These are phyloP conservation scores for Rhododendron molle DNA, from an alignment of 148 eudicot species.

Conservation along the genomic window DNA sequence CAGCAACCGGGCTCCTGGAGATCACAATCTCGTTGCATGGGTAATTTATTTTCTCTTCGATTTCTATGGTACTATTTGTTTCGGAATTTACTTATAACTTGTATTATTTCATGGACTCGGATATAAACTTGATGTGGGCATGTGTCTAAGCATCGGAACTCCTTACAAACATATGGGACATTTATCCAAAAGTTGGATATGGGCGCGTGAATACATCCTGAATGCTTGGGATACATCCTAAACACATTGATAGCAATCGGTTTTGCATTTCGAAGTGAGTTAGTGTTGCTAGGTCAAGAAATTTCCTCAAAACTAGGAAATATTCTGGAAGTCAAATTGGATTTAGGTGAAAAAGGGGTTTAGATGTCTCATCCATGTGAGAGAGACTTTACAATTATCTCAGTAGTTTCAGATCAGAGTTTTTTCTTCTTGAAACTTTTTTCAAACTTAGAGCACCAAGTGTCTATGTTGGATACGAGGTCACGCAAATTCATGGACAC, in stretches of 20 bases:
- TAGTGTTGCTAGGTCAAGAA: neutral
- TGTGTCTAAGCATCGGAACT: neutral
- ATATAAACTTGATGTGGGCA: neutral
- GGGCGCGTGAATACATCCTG: neutral
- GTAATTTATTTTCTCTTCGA: constrained; percentile 33
- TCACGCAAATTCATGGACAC: neutral
- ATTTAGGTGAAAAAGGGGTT: neutral
- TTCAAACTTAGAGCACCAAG: neutral
- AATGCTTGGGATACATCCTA: neutral
- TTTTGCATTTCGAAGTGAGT: neutral
- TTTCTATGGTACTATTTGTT: neutral
- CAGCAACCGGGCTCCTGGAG: constrained; percentile 65
- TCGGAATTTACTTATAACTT: neutral
- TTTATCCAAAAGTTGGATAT: neutral
- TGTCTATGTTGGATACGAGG: neutral
- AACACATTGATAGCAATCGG: neutral
- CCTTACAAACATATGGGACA: neutral
- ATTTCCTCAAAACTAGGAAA: neutral
- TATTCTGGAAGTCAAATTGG: neutral
- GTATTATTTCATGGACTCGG: neutral
- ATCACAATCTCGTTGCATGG: constrained; percentile 99
- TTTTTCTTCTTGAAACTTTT: neutral
- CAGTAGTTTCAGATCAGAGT: neutral
- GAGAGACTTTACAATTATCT: neutral
- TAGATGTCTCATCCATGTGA: neutral